Percentiles rank a stretch among this genome's conserved stretches.
Evolutionary conservation across 2,329 filamentous ascomycete genomes (phyloP).

Genomic region (Pyricularia pennisetigena): DNA sequence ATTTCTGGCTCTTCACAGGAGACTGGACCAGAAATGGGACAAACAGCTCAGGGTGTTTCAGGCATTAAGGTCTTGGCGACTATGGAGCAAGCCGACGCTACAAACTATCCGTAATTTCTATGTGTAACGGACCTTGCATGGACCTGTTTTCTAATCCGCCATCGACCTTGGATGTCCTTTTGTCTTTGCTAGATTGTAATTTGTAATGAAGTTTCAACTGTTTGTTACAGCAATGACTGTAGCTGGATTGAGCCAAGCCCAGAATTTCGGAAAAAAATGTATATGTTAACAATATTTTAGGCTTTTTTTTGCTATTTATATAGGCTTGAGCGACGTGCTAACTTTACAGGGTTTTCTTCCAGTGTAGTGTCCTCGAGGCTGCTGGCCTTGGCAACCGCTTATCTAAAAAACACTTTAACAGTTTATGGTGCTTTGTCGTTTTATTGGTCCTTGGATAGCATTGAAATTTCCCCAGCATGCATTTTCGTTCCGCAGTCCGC

Average conservation of each 20-base stretch:
- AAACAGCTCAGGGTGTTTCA: no score
- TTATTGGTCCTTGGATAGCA: background rate
- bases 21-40: no score
- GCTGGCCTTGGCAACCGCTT: background rate
- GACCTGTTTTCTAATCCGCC: no score
- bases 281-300: background rate
- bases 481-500: background rate
- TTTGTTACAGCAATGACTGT: background rate
- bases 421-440: background rate
- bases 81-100: no score
- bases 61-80: no score
- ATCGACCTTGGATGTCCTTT: no score
- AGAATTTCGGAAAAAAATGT: background rate
- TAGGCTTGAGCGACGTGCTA: background rate
- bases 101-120: no score
- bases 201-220: background rate
- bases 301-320: no score
- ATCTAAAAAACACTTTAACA: background rate
- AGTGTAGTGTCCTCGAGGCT: background rate
- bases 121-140: no score
- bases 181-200: no score
- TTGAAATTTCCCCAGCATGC: background rate
- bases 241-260: background rate
- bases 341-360: background rate
- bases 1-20: no score